Base-by-base conservation (phyloP, 805 yeast species). In the Yamadazyma kitorensis region DNA sequence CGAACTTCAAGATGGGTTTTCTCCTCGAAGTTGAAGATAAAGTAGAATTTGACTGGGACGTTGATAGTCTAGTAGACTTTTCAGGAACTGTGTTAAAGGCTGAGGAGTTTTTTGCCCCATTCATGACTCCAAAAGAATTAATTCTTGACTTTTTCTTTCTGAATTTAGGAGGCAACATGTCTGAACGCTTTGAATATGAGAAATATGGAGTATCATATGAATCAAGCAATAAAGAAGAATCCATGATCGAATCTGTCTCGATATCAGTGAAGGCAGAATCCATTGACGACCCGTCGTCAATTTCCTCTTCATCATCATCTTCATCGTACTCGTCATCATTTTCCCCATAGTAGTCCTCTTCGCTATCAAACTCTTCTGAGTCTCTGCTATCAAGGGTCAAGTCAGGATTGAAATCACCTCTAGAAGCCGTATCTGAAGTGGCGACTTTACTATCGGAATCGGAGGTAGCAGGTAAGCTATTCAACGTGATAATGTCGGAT, bases 211-310 rank as follows among this genome's bases (percentile, higher is more conserved):
- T 17, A 21, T 40, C 49, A 27, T 45, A 55, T 2, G 61, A 54
- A 20, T 48, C 54, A 5, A 51, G 41, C 15, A 58, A 31, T n/a
- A 52, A 36, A 7, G 57, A 57, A 10, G 55, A 44, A 24, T 48
- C 64, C 21, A 57, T 41, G n/a, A 61, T 49, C 2, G 68, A 63
- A 24, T 59, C 68, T 4, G 56, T 55, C 31, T 67, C 72, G 8
- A 65, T 59, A 30, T 67, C 73, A 0, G 71, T 68, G 37, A 67
- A 64, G 10, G 69, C 70, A 2, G 72, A 64, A 29, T 68, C 72
- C 5, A 57, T 45, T 7, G 64, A 52, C 0, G 64, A 55, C 4
- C 42, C 44, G 12, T 52, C 61, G 8, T 54, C 51, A 13, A 44
- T 47, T 17, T 48, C 58, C 17, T 56, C 59, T 9, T 48, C 60